phyloP scores from a whole-genome alignment of 495 filamentous ascomycete species.

The Penicillium alfredii region DNA sequence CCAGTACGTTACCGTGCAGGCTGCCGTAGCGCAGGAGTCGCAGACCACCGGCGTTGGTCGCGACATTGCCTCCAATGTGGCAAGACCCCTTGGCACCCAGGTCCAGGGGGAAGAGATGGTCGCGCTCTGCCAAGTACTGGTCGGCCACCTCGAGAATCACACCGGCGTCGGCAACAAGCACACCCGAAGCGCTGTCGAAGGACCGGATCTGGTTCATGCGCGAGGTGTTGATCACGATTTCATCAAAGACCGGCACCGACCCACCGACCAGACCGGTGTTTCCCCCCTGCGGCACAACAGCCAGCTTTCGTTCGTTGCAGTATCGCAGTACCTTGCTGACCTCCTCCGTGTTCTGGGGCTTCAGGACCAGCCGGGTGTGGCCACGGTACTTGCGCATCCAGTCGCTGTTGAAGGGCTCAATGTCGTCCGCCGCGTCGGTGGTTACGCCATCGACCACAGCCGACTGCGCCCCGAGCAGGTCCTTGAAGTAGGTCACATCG shows the following conservation, averaged over 20 bases:
- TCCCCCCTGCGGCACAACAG: slow-evolving; percentile 95
- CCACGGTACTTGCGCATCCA: slow-evolving; percentile 99
- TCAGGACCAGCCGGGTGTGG: slow-evolving; percentile 78
- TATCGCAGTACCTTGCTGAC: slow-evolving; percentile 84
- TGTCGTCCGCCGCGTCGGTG: slow-evolving; percentile 63
- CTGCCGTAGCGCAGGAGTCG: slow-evolving; percentile 88
- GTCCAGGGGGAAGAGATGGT: slow-evolving; percentile 88
- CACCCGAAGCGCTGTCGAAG: slow-evolving; percentile 90
- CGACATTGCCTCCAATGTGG: slow-evolving; percentile 97
- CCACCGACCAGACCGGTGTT: slow-evolving; percentile 95
- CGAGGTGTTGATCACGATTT: slow-evolving; percentile 86
- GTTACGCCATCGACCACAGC: slow-evolving; percentile 83
- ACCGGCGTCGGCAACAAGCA: slow-evolving; percentile 83
- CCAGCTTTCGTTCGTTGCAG: slow-evolving; percentile 85
- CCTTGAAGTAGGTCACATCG: slow-evolving; percentile 75
- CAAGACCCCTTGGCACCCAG: slow-evolving; percentile 96
- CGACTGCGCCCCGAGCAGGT: slow-evolving; percentile 64
- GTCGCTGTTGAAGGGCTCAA: slow-evolving; percentile 91
- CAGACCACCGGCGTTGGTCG: slow-evolving; percentile 91
- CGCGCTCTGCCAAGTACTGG: slow-evolving; percentile 67
- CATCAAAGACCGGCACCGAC: slow-evolving; percentile 92
- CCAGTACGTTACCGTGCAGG: slow-evolving; percentile 86
- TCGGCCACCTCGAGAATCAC: slow-evolving; percentile 87
- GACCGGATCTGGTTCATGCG: slow-evolving; percentile 85
- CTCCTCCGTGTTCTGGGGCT: slow-evolving; percentile 74